Conservation (phyloP, 2,329 filamentous ascomycete species). For the Fusarium lateritium region DNA sequence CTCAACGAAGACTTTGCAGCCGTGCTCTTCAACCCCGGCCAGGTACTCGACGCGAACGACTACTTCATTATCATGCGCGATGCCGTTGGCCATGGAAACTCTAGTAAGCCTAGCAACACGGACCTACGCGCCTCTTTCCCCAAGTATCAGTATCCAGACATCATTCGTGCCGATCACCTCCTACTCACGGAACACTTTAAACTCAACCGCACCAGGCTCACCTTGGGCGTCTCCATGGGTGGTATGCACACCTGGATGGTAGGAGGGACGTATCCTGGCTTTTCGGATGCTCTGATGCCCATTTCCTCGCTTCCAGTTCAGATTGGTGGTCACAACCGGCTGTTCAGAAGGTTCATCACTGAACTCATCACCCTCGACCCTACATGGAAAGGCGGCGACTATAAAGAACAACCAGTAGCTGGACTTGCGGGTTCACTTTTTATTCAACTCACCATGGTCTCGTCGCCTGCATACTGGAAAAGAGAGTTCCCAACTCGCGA, state of each 20-base stretch:
- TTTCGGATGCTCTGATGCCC: constrained; percentile 31
- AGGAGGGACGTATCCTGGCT: neutral
- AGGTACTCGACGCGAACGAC: constrained; percentile 11
- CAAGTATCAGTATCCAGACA: constrained; percentile 27
- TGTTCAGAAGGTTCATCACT: constrained; percentile 33
- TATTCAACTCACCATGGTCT: constrained; percentile 29
- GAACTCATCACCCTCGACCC: constrained; percentile 25
- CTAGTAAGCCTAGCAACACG: constrained; percentile 30
- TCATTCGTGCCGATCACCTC: constrained; percentile 10
- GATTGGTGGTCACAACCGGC: constrained; percentile 24
- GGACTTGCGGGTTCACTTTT: constrained; percentile 18
- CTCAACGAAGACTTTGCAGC: constrained; percentile 24
- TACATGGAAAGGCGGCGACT: constrained; percentile 19
- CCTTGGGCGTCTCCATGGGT: constrained; percentile 29
- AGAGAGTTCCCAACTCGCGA: constrained; percentile 9
- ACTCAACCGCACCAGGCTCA: constrained; percentile 9
- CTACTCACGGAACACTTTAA: constrained; percentile 21
- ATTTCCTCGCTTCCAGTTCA: constrained; percentile 18
- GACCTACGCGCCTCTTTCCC: constrained; percentile 13
- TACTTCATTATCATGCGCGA: constrained; percentile 38
- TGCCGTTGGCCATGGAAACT: constrained; percentile 31
- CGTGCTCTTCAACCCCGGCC: constrained; percentile 20
- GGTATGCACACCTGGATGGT: constrained; percentile 38
- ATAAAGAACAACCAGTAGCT: constrained; percentile 1
- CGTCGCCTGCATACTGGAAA: constrained; percentile 26